Conservation (phyloP, 768 basidiomycete genomes). For the Coprinopsis marcescibilis region DNA sequence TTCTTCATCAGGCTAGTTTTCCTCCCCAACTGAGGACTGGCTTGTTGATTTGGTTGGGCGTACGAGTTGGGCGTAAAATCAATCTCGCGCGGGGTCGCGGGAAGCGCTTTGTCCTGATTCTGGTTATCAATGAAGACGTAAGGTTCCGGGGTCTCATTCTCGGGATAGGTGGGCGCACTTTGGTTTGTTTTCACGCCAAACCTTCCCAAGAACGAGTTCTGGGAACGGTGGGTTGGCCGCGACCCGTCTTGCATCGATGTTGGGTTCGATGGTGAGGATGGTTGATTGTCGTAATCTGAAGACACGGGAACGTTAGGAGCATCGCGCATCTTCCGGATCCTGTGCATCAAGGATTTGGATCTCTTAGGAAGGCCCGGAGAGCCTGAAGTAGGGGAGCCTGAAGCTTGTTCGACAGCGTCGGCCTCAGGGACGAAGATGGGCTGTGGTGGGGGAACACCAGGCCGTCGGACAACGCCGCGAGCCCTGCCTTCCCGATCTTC, state of each 20-base stretch:
- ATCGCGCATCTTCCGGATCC: conserved; percentile 85
- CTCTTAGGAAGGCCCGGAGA: conserved; percentile 57
- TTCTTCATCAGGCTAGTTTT: conserved; percentile 80
- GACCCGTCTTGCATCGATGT: conserved; percentile 19
- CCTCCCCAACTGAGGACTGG: conserved; percentile 44
- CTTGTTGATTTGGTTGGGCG: conserved; percentile 31
- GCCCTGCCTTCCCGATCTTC: conserved; percentile 28
- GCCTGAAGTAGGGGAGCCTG: conserved; percentile 34
- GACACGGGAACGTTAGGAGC: conserved; percentile 75
- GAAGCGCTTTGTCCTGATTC: conserved; percentile 51
- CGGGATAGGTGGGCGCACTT: conserved; percentile 18
- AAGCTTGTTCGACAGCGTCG: conserved; percentile 29
- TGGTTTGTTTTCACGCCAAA: conserved; percentile 38
- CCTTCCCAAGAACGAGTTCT: conserved; percentile 76
- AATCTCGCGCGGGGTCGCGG: conserved; percentile 28
- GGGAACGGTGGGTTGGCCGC: conserved; percentile 65
- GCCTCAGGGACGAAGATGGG: conserved; percentile 71
- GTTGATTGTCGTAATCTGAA: conserved; percentile 36
- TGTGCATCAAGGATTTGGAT: conserved; percentile 79
- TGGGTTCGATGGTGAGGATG: conserved; percentile 42
- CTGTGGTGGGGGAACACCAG: conserved; percentile 69
- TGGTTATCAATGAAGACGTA: conserved; percentile 64
- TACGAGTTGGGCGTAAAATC: conserved; percentile 11
- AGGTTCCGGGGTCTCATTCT: conserved; percentile 40
- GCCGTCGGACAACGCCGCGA: conserved; percentile 40